These are phyloP conservation scores for Aureobasidium pullulans DNA, from an alignment of 2,329 filamentous ascomycete species.

Conservation along the genomic window DNA sequence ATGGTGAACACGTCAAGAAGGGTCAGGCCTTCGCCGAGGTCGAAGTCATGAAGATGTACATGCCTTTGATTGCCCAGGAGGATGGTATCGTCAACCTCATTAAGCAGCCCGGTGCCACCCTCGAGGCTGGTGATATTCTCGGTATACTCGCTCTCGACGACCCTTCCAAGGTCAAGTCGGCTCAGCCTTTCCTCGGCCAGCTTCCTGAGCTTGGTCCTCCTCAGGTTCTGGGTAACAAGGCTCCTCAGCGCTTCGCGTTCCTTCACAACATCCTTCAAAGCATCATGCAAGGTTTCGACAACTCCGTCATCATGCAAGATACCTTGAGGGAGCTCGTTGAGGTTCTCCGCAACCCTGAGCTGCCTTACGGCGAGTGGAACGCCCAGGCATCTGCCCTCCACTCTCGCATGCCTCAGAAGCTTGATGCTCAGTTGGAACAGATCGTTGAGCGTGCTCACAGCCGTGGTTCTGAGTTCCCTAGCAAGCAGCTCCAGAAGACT, in stretches of 20 bases:
- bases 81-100: conserved; percentile 96
- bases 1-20: conserved; percentile 84
- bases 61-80: conserved; percentile 91
- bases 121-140: conserved; percentile 97
- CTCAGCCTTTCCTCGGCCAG: conserved; percentile 85
- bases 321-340: conserved; percentile 85
- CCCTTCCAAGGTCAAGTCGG: conserved; percentile 92
- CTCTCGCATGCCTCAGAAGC: conserved; percentile 90
- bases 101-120: conserved; percentile 96
- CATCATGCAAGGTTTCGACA: conserved; percentile 90
- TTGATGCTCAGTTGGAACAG: conserved; percentile 73
- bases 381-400: conserved; percentile 95
- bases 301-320: conserved; percentile 87
- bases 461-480: conserved; percentile 80
- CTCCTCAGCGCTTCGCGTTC: conserved; percentile 76
- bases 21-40: conserved; percentile 94
- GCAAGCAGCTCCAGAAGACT: conserved; percentile 76
- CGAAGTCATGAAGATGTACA: conserved; percentile 99
- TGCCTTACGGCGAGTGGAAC: conserved; percentile 95
- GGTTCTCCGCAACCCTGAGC: conserved; percentile 78
- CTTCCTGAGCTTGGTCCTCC: conserved; percentile 81
- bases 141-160: conserved; percentile 94
- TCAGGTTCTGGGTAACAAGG: conserved; percentile 82
- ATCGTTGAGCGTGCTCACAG: conserved; percentile 76
- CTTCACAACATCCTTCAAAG: conserved; percentile 73